Evolutionary conservation across 2,329 filamentous ascomycete genomes (phyloP).

Genomic region (Diaporthe sp.): DNA sequence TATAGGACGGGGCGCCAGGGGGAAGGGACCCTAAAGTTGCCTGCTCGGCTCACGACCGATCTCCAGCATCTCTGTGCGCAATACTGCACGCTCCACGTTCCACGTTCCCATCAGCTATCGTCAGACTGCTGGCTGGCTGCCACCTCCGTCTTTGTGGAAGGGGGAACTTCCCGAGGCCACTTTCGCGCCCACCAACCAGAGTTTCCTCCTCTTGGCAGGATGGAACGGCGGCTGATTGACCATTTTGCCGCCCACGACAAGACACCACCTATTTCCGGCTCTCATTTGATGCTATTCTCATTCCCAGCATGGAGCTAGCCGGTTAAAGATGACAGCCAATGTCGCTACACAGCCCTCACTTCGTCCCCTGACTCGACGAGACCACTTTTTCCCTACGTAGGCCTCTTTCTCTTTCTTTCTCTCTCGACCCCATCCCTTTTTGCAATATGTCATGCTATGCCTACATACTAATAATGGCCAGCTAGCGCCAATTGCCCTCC

Average conservation of each 20-base stretch:
- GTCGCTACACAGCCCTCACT: conserved; percentile 24
- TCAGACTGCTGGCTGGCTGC: neutral
- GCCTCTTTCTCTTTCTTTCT: neutral
- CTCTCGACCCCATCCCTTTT: neutral
- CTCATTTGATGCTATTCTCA: conserved; percentile 33
- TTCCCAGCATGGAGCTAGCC: conserved; percentile 14
- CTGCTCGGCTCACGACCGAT: conserved; percentile 28
- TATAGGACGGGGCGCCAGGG: neutral
- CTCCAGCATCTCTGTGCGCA: conserved; percentile 5
- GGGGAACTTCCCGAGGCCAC: neutral
- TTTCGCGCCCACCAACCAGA: neutral
- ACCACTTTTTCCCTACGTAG: neutral
- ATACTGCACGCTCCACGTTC: neutral
- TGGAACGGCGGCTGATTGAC: conserved; percentile 19
- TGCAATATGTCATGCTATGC: conserved; percentile 25
- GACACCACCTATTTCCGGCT: conserved; percentile 17
- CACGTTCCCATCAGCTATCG: neutral
- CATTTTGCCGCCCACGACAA: conserved; percentile 11
- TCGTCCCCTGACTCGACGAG: conserved; percentile 19
- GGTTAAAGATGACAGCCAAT: conserved; percentile 18
- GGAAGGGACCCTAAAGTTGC: neutral
- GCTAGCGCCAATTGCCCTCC: conserved; percentile 7
- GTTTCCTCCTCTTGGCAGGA: conserved; percentile 21
- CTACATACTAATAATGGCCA: neutral
- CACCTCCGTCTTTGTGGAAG: neutral